Evolutionary conservation across 257 asterid species (phyloP).

Genomic region (Coffea eugenioides): DNA sequence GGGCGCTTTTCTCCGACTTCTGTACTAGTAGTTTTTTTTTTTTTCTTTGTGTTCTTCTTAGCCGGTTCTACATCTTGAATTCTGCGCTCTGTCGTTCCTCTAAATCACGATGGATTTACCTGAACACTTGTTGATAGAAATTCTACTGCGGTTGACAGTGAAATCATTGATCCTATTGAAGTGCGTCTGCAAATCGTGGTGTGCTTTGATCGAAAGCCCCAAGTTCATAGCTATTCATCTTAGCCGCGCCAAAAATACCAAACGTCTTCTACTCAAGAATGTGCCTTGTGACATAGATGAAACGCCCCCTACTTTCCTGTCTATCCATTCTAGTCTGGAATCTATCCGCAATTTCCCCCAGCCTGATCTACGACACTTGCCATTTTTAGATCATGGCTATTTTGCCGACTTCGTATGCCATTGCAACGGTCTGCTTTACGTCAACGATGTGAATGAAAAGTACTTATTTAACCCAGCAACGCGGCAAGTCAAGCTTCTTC

Average conservation of each 20-base stretch:
- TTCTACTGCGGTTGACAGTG: constrained; percentile 3
- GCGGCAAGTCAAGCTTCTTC: background rate
- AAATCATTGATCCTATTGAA: background rate
- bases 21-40: too few species aligned
- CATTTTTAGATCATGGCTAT: background rate
- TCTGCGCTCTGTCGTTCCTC: too few species aligned
- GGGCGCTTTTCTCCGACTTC: too few species aligned
- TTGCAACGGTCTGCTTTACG: background rate
- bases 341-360: background rate
- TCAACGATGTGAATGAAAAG: background rate
- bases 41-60: too few species aligned
- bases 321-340: background rate
- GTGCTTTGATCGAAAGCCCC: background rate
- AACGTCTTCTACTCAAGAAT: background rate
- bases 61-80: too few species aligned
- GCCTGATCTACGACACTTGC: background rate
- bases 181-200: constrained; percentile 2
- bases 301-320: background rate
- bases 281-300: too few species aligned
- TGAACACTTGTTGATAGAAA: background rate
- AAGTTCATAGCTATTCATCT: background rate
- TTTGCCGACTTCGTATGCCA: background rate
- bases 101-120: background rate
- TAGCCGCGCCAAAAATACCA: background rate
- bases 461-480: background rate